Evolutionary conservation across 2,329 filamentous ascomycete species (phyloP).

Genomic region (Beauveria asiatica): DNA sequence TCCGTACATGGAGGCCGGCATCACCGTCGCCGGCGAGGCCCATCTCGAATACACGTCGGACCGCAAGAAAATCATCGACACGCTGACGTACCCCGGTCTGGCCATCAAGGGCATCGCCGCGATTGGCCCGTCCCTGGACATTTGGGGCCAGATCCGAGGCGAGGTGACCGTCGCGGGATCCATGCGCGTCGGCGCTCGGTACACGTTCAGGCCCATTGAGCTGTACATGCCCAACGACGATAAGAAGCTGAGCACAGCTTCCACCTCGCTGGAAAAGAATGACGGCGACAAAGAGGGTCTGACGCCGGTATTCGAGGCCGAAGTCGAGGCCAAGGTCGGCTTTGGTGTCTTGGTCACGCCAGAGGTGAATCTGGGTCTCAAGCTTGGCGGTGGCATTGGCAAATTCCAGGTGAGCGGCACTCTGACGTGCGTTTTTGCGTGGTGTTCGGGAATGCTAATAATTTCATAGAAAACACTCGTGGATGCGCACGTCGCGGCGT

Average conservation of each 20-base stretch:
- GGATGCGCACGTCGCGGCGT: not conserved
- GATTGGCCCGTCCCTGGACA: conserved; percentile 15
- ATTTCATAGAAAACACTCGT: not conserved
- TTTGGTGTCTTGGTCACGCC: conserved; percentile 1
- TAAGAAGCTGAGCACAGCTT: not conserved
- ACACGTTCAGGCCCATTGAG: not conserved
- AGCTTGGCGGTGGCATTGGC: conserved; percentile 4
- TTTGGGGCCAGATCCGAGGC: conserved; percentile 11
- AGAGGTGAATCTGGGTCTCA: conserved; percentile 10
- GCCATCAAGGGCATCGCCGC: conserved; percentile 15
- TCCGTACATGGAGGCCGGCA: conserved; percentile 4
- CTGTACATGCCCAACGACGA: not conserved
- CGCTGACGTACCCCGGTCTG: conserved; percentile 12
- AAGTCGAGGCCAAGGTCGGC: not conserved
- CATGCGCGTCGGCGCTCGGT: not conserved
- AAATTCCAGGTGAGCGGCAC: not conserved
- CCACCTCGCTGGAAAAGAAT: not conserved
- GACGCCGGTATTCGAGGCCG: conserved; percentile 7
- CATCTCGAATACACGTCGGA: not conserved
- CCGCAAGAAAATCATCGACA: conserved; percentile 12
- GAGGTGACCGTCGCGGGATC: conserved; percentile 2
- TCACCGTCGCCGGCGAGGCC: conserved; percentile 12
- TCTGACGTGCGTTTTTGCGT: too few relatives aligned
- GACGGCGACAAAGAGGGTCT: not conserved
- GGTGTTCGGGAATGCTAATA: not conserved